Percentiles rank a stretch among this genome's conserved stretches.
Conservation (phyloP, 257 asterid species). For the Jaltomata sinuosa region DNA sequence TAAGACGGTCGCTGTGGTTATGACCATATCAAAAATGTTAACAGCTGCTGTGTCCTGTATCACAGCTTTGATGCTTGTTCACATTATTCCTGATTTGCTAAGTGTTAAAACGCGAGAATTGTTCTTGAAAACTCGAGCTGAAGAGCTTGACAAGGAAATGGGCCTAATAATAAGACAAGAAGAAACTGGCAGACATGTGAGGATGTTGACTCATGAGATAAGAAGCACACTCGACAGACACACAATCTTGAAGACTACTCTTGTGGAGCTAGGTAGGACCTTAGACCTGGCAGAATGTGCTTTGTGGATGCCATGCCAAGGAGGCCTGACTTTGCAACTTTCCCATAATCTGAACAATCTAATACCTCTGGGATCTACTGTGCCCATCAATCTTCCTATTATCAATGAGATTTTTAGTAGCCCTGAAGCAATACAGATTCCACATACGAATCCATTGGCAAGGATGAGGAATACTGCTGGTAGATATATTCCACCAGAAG, state of each 20-base stretch:
- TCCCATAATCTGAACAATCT: conserved; percentile 49
- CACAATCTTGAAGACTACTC: conserved; percentile 63
- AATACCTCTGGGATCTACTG: conserved; percentile 50
- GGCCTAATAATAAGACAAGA: conserved; percentile 67
- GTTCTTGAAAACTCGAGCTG: conserved; percentile 51
- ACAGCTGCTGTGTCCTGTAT: conserved; percentile 65
- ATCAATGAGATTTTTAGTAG: conserved; percentile 42
- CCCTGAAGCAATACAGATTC: conserved; percentile 46
- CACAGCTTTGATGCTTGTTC: conserved; percentile 67
- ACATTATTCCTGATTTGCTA: conserved; percentile 65
- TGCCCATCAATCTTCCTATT: conserved; percentile 48
- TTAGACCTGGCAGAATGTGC: conserved; percentile 70
- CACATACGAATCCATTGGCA: conserved; percentile 54
- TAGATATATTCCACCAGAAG: conserved; percentile 45
- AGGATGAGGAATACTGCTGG: conserved; percentile 36
- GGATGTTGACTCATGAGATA: conserved; percentile 76
- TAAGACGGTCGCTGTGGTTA: conserved; percentile 48
- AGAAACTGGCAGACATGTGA: conserved; percentile 70
- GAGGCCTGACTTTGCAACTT: conserved; percentile 48
- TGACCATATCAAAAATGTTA: conserved; percentile 53
- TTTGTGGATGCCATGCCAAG: conserved; percentile 69
- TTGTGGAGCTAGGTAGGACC: conserved; percentile 62
- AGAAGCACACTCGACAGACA: conserved; percentile 71
- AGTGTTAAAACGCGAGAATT: conserved; percentile 52
- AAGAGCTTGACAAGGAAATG: conserved; percentile 65